Evolutionary conservation across 495 filamentous ascomycete genomes (phyloP).

Genomic region (Lasiosphaeria ovina): DNA sequence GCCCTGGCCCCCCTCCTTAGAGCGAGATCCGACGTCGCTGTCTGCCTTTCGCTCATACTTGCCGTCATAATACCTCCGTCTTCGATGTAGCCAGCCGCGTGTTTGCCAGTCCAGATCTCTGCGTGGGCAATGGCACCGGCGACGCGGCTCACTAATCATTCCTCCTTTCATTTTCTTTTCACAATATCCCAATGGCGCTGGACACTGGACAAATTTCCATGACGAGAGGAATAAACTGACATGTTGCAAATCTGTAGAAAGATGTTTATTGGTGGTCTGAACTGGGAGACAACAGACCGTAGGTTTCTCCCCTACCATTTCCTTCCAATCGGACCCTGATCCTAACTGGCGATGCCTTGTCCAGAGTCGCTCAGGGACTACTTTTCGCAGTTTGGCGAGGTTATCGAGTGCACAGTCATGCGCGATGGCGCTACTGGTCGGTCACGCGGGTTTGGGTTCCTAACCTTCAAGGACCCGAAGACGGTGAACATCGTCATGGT

Average conservation of each 20-base stretch:
- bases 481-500: constrained; percentile 99
- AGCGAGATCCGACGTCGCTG: background rate
- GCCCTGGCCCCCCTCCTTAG: background rate
- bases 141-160: background rate
- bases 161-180: background rate
- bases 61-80: background rate
- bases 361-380: constrained; percentile 97
- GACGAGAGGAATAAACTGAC: constrained; percentile 29
- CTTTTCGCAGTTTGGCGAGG: constrained; percentile 97
- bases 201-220: too few species aligned
- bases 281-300: constrained; percentile 99
- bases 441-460: constrained; percentile 93
- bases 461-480: constrained; percentile 96
- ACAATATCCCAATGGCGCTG: background rate
- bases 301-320: constrained; percentile 39
- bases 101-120: background rate
- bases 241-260: constrained; percentile 59
- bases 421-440: constrained; percentile 90
- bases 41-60: background rate
- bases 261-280: constrained; percentile 99
- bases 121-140: background rate
- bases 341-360: background rate
- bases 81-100: constrained; percentile 4
- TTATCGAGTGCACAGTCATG: constrained; percentile 98
- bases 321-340: background rate